Evolutionary conservation across 257 asterid species (phyloP).

Genomic region (Catharanthus roseus): DNA sequence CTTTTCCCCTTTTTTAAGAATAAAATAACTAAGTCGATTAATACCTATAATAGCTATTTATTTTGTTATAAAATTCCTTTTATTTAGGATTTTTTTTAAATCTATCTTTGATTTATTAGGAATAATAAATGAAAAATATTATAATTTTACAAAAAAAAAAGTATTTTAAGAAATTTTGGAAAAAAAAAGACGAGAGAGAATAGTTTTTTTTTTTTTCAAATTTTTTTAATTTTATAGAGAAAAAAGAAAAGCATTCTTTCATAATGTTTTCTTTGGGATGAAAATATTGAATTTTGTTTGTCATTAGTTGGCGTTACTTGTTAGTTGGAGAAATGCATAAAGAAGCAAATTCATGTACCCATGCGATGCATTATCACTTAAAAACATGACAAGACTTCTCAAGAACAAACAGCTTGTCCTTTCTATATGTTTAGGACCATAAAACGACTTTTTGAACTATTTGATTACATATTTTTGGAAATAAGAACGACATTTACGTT

Average conservation of each 20-base stretch:
- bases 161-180: no score
- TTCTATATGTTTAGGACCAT: neutral
- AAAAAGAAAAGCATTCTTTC: neutral
- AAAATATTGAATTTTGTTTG: neutral
- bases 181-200: no score
- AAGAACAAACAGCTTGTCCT: slow-evolving; percentile 6
- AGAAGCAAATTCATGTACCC: neutral
- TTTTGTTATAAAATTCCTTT: no score
- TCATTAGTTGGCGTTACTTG: neutral
- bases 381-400: slow-evolving; percentile 17
- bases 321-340: slow-evolving; percentile 1
- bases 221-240: no score
- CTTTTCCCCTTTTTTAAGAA: no score
- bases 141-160: no score
- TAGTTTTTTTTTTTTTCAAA: no score
- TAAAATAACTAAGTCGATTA: no score
- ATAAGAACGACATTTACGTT: slow-evolving; percentile 6
- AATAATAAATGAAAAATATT: no score
- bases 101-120: no score
- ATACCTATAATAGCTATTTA: no score
- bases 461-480: slow-evolving; percentile 14
- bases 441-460: neutral
- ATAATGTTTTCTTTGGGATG: neutral
- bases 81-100: no score
- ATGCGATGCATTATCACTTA: slow-evolving; percentile 7